phyloP scores from a whole-genome alignment of 305 asterid genomes.

The Striga hermonthica region DNA sequence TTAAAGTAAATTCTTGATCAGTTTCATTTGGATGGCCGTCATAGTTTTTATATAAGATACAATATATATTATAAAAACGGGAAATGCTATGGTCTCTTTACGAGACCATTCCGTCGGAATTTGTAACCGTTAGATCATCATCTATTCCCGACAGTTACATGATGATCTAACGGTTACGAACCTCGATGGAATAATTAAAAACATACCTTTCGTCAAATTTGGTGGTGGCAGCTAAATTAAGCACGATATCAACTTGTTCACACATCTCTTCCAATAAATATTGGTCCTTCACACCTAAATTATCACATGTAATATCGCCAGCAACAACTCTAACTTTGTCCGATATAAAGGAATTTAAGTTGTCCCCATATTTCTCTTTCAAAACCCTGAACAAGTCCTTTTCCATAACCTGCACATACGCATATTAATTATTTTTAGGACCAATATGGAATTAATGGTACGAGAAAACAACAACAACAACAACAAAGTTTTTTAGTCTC shows the following conservation, averaged over 20 bases:
- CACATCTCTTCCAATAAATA: constrained; percentile 34
- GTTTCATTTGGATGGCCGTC: no score
- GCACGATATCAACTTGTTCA: constrained; percentile 41
- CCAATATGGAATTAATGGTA: not conserved
- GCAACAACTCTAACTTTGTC: not conserved
- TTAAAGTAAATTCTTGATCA: not conserved
- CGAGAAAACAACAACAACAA: no score
- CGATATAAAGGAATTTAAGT: constrained; percentile 22
- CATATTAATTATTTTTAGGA: no score
- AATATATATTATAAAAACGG: no score
- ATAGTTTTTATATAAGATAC: no score
- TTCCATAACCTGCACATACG: constrained; percentile 36
- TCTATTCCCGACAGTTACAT: no score
- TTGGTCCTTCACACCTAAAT: not conserved
- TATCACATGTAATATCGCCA: not conserved
- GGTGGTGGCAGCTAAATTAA: constrained; percentile 62
- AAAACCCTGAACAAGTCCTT: constrained; percentile 44
- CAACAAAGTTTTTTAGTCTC: no score
- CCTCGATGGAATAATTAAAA: no score
- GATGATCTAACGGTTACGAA: no score
- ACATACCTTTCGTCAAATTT: constrained; percentile 57
- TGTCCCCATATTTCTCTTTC: constrained; percentile 35
- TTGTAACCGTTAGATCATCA: no score
- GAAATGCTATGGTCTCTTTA: no score
- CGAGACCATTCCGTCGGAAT: no score